phyloP scores from a whole-genome alignment of 805 yeast genomes.

The Clavispora phyllophila region DNA sequence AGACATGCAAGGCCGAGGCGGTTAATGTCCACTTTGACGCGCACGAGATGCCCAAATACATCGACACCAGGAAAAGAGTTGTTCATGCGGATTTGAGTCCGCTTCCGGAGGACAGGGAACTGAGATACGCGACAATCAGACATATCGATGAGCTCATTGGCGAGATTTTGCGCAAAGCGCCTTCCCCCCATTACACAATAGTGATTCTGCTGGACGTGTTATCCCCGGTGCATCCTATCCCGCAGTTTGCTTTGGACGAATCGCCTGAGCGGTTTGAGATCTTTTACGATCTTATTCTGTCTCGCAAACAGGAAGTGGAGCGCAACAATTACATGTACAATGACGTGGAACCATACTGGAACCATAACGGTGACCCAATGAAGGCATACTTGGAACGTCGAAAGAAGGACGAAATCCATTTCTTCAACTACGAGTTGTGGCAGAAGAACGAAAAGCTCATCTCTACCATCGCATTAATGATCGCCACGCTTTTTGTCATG shows the following conservation, averaged over 20 bases:
- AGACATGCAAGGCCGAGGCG: constrained; percentile 49
- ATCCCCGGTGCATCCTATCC: constrained; percentile 25
- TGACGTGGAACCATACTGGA: constrained; percentile 19
- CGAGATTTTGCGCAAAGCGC: constrained; percentile 57
- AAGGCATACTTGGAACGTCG: constrained; percentile 25
- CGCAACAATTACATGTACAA: constrained; percentile 41
- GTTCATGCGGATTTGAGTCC: constrained; percentile 53
- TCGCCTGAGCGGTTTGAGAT: constrained; percentile 35
- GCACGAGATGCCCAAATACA: constrained; percentile 48
- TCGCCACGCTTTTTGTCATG: constrained; percentile 14
- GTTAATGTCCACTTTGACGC: constrained; percentile 36
- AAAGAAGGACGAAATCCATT: constrained; percentile 30
- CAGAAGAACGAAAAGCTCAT: constrained; percentile 47
- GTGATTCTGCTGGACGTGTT: constrained; percentile 42
- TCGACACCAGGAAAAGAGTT: constrained; percentile 60
- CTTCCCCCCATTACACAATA: constrained; percentile 67
- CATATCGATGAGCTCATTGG: constrained; percentile 46
- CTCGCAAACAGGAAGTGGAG: constrained; percentile 51
- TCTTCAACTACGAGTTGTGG: constrained; percentile 44
- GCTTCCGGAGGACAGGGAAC: constrained; percentile 27
- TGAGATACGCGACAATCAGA: constrained; percentile 25
- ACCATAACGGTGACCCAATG: constrained; percentile 21
- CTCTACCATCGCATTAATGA: constrained; percentile 29
- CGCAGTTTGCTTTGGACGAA: constrained; percentile 24
- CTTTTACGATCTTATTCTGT: constrained; percentile 54